These are phyloP conservation scores for Sordariomycetes sp. DNA, from an alignment of 2,329 filamentous ascomycete genomes.

Conservation along the genomic window DNA sequence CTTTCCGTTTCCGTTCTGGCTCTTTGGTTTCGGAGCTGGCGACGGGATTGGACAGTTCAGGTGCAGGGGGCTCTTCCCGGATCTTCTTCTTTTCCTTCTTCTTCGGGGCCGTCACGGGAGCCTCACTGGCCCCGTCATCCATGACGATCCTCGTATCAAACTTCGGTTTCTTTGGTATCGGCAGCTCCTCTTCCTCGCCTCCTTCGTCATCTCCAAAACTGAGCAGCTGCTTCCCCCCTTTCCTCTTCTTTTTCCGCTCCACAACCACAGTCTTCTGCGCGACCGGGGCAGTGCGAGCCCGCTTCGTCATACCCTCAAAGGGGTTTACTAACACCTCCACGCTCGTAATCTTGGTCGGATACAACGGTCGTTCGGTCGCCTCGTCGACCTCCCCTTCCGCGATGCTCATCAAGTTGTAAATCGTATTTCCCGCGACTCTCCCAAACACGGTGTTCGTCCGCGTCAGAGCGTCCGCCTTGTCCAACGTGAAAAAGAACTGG, in stretches of 20 bases:
- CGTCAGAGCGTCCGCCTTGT: conserved; percentile 72
- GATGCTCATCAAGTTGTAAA: conserved; percentile 93
- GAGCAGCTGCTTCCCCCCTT: conserved; percentile 63
- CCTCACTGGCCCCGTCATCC: conserved; percentile 29
- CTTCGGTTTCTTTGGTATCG: conserved; percentile 56
- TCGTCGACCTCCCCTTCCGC: conserved; percentile 75
- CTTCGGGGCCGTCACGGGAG: conserved; percentile 17
- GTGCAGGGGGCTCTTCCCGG: conserved; percentile 12
- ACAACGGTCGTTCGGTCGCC: conserved; percentile 72
- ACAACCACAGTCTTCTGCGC: conserved; percentile 19
- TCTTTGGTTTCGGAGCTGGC: not conserved
- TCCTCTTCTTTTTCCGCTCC: conserved; percentile 52
- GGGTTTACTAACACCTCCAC: conserved; percentile 73
- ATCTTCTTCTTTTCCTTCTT: conserved; percentile 15
- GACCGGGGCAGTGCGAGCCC: conserved; percentile 23
- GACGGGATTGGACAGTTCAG: conserved; percentile 9
- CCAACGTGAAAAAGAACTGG: conserved; percentile 94
- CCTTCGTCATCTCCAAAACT: conserved; percentile 69
- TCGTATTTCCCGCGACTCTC: conserved; percentile 81
- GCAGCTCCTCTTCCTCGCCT: conserved; percentile 32
- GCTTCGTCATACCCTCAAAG: conserved; percentile 70
- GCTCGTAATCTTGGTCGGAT: conserved; percentile 67
- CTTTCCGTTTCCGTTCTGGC: not conserved
- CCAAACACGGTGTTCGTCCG: conserved; percentile 92
- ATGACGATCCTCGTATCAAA: conserved; percentile 68